Evolutionary conservation across 345 rosid genomes (phyloP), one percentile per base, ranked within the genome.

Genomic region (Brassica rapa): DNA sequence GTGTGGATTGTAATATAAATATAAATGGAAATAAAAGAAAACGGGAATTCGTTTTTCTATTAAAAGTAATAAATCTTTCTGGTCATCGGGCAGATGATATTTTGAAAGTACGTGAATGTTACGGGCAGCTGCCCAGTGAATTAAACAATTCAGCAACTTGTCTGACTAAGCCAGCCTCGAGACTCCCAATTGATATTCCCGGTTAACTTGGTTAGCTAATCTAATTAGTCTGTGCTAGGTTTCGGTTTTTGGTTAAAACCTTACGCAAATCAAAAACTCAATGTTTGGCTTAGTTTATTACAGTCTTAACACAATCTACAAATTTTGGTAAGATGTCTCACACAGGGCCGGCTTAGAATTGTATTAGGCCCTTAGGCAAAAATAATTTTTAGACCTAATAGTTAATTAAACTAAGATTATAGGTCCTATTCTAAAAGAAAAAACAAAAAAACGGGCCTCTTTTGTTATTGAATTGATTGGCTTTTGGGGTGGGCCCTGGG

Each of bases 121-220:
- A 65, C 12, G 81, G 77, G 81, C 62, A 78, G 41, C 78, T 79
- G 33, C 82, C 75, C 78, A 61, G 24, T 37, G 4, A 30, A 66
- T 33, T 60, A 68, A 68, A 79, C 78, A 51, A 62, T 27, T 61
- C 24, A 33, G 35, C 74, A 68, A 73, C 75, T 73, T 73, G 73
- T 59, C 77, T 66, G 53, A 71, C 55, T 8, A 0, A 62, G n/a
- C 41, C 70, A 19, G 35, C 27, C 72, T 71, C 81, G 62, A 63
- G 35, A 29, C 39, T 33, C 43, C 75, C 63, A 69, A 51, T n/a
- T 35, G 15, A 25, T 55, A 33, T 55, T 71, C 60, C 51, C 67
- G 67, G 72, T 78, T 62, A 64, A 1, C 32, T 71, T 55, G 66
- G 76, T 71, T 70, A 2, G 10, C 62, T 46, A 63, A 30, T 49